A percentile compares a stretch with the other conserved stretches of the same genome.
These are phyloP conservation scores for Tuctoria greenei DNA, from an alignment of 176 grass and related monocot species.

Conservation along the genomic window DNA sequence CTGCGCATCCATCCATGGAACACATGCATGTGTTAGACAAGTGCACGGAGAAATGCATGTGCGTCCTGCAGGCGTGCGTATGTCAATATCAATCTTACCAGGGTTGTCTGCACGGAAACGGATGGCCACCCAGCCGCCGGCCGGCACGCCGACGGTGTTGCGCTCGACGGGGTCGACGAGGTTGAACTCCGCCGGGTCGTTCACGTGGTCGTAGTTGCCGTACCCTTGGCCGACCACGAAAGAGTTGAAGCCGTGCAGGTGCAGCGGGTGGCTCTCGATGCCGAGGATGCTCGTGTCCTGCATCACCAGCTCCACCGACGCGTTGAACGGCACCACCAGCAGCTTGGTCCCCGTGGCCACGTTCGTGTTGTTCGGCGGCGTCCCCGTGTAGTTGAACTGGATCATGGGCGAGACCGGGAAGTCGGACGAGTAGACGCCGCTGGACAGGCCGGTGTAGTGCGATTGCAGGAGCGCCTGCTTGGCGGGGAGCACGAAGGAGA, in stretches of 20 bases:
- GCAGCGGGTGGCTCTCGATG: slow-evolving; percentile 75
- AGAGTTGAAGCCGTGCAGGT: slow-evolving; percentile 83
- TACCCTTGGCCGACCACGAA: slow-evolving; percentile 64
- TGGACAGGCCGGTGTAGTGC: slow-evolving; percentile 53
- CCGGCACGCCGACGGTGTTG: slow-evolving; percentile 67
- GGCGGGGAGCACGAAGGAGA: slow-evolving; percentile 56
- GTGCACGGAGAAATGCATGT: no score
- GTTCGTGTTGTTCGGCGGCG: slow-evolving; percentile 54
- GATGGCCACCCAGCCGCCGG: slow-evolving; percentile 67
- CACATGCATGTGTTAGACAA: no score
- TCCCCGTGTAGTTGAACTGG: slow-evolving; percentile 73
- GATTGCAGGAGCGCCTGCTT: slow-evolving; percentile 65
- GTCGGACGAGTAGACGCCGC: slow-evolving; percentile 46
- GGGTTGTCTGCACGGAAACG: slow-evolving; percentile 81
- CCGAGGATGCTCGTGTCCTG: slow-evolving; percentile 72
- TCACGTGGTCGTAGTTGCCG: slow-evolving; percentile 54
- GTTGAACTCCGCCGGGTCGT: slow-evolving; percentile 62
- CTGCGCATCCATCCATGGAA: background rate
- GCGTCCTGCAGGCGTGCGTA: no score
- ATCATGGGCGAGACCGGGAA: slow-evolving; percentile 38
- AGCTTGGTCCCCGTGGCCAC: slow-evolving; percentile 53
- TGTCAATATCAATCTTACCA: slow-evolving; percentile 21
- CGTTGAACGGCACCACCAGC: slow-evolving; percentile 40
- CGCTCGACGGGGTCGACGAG: slow-evolving; percentile 76
- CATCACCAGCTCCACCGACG: slow-evolving; percentile 68